Base-by-base conservation (phyloP, 208 protist genomes). In the Trypanosoma congolense region DNA sequence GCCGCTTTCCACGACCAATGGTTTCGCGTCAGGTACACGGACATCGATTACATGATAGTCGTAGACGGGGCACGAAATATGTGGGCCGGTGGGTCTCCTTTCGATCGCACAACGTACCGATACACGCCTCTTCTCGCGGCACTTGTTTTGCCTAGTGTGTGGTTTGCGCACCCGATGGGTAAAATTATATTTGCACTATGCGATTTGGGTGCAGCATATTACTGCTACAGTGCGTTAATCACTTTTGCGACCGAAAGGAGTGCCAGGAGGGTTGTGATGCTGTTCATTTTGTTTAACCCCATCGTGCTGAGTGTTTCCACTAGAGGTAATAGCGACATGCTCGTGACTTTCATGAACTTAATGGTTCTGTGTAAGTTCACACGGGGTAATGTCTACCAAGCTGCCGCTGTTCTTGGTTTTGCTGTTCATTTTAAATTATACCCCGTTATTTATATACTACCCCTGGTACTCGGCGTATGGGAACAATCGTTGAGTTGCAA, bases 1-100 rank as follows among this genome's bases (percentile, higher is more conserved):
- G 74, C 85, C 26, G 54, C 65, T 3, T 91, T 83, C 45, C 86
- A 96, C 29, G 93, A 97, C 56, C 35, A 52, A 21, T 63, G 68
- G 43, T 89, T 91, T 31, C 61, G 75, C 9, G 83, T 98, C 18
- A 96, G 97, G 76, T 98, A 97, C 62, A 98, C 95, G 5, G 96
- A 98, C 66, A 96, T 98, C 22, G 96, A 98, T 73, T 98, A 98
- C 66, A 77, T 79, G 70, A 97, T 98, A 42, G 91, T 97, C 56
- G 89, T 96, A 3, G 96, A 98, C 56, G 96, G 90, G 4, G 92
- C 96, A 6, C n/a, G 44, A 41, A 71, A 83, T 22, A 82, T 97
- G 60, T 60, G 79, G n/a, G 18, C 65, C 16, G 95, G 95, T 14
- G 61, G 69, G 25, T 83, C 72, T 0, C 96, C 96, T 1, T 98